Evolutionary conservation across 371 early-diverging fungal species (phyloP), one percentile per base, ranked within the genome.

Genomic region (Mucor indicus): DNA sequence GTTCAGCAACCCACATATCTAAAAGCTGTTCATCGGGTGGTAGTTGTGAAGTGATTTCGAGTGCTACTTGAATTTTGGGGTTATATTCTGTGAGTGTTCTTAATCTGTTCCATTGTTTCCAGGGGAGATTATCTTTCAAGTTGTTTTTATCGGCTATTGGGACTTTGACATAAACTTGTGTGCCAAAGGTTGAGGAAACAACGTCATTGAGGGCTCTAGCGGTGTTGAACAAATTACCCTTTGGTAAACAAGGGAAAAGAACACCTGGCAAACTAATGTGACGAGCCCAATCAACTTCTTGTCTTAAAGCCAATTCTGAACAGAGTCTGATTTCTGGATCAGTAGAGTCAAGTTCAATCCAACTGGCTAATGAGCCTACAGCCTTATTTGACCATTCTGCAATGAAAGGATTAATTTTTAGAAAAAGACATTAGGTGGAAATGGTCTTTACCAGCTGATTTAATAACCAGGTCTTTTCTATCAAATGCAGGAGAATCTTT

Each of bases 1-100:
- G 97, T 50, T 95, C 96, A 0, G 95, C 88, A 22, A 84, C 57
- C 97, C 97, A 96, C 44, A 82, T 80, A 20, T 81, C 75, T 29
- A 87, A 50, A 1, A 67, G 43, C 25, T 40, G 29, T 13, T 74
- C 69, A 16, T 77, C 75, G 0, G 59, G 53, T 8, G 87, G 86
- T 19, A 87, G 54, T 7, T 80, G 60, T 0, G 65, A 61, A 0
- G 75, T 68, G n/a, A 93, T 40, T 54, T 89, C 89, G 38, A 92
- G 75, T 7, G 89, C 79, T 19, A 83, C 67, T 29, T 63, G 51
- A 6, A 85, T 75, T 40, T 78, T 81, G 47, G 45, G 46, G 42
- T 75, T 64, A 49, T 77, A 69, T 22, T 78, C 79, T 7, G 79
- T 62, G 44, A 89, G 66, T 16, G 75, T 72, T 22, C 85, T 76